Evolutionary conservation across 139 green algal species (phyloP), one percentile per base, ranked within the genome.

Genomic region (Haematococcus lacustris): DNA sequence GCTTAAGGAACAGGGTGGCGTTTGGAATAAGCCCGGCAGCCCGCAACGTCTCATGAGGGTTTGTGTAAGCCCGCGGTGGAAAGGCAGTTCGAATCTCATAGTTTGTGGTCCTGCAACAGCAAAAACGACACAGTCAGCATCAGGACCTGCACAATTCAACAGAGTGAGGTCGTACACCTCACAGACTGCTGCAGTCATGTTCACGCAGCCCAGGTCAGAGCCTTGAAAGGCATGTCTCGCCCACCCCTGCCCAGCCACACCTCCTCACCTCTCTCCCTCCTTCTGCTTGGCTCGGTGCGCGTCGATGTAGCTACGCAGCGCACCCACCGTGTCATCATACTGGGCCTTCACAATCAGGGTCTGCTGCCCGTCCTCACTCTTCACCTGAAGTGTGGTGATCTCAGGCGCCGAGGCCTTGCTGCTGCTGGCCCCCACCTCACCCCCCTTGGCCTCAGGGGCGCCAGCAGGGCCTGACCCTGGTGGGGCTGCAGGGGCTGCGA

Each of bases 321-420:
- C 63, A n/a, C 51, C 72, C 3, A 89, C 73, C 0, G 69, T 86
- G 68, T 83, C 81, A 13, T 79, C 74, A 53, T 80, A 84, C 38
- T 77, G 41, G 13, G 88, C 26, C 76, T 78, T 84, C 3, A 90
- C 17, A 17, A 88, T 82, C 62, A 81, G 83, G 28, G 75, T 88
- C 68, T 85, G 79, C 71, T 80, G 74, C 25, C 84, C 84, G 50
- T 88, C 78, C 60, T 85, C 71, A 60, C 73, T 83, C 68, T 88
- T 88, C 35, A 90, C 74, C 70, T 86, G 79, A n/a, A n/a, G n/a
- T n/a, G n/a, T n/a, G n/a, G n/a, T n/a, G n/a, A n/a, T n/a, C n/a
- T n/a, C n/a, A n/a, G n/a, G n/a, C n/a, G n/a, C n/a, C n/a, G n/a
- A n/a, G n/a, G n/a, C n/a, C n/a, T n/a, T n/a, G n/a, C n/a, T n/a